A percentile compares a stretch with the other conserved stretches of the same genome.
Evolutionary conservation across 148 eudicot genomes (phyloP).

Genomic region (Heliosperma pusillum): DNA sequence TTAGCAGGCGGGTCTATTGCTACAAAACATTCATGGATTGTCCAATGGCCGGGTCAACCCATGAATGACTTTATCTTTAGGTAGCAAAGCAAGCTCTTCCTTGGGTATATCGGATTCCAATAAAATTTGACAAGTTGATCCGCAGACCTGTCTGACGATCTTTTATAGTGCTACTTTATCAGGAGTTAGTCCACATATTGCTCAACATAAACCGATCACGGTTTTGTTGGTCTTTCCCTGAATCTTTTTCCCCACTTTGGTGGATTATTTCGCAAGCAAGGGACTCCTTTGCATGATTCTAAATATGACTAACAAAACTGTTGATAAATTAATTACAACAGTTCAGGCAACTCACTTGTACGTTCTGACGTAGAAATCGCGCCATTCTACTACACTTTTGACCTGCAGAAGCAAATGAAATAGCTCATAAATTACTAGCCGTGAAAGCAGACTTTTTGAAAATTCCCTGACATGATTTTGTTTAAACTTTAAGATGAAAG

Average conservation of each 20-base stretch:
- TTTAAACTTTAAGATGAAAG: neutral
- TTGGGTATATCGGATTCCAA: too few relatives aligned
- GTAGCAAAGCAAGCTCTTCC: too few relatives aligned
- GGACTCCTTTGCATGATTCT: neutral
- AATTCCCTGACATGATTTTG: neutral
- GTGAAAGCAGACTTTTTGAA: neutral
- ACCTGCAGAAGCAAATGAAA: constrained; percentile 44
- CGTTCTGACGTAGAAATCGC: constrained; percentile 69
- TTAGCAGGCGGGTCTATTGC: too few relatives aligned
- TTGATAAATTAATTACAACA: neutral
- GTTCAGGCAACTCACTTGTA: constrained; percentile 52
- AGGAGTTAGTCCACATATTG: neutral
- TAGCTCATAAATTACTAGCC: constrained; percentile 8
- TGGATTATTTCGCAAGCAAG: neutral
- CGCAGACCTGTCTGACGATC: too few relatives aligned
- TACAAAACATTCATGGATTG: too few relatives aligned
- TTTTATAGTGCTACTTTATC: neutral
- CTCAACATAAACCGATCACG: neutral
- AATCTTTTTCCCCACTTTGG: neutral
- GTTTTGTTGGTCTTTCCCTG: neutral
- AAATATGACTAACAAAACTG: neutral
- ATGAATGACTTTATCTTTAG: too few relatives aligned
- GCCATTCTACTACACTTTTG: constrained; percentile 90
- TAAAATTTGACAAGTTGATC: too few relatives aligned
- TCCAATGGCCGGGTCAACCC: too few relatives aligned